Evolutionary conservation across 2,329 filamentous ascomycete species (phyloP).

Genomic region (Ceratocystis variospora): DNA sequence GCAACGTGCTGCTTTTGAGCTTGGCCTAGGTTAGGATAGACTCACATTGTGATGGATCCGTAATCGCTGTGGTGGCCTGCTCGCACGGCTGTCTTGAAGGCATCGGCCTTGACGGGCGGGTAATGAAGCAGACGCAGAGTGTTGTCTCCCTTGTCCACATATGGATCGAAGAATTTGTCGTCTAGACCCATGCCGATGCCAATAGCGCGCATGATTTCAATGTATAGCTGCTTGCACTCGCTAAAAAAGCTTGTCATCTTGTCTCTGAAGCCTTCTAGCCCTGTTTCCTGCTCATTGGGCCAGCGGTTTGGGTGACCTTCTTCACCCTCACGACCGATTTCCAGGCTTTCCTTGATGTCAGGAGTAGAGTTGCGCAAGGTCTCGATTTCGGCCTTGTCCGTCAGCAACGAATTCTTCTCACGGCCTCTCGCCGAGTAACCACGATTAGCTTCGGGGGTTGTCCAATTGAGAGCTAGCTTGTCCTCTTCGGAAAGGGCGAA

Average conservation of each 20-base stretch:
- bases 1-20: background rate
- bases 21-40: background rate
- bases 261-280: conserved; percentile 45
- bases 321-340: conserved; percentile 49
- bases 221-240: conserved; percentile 60
- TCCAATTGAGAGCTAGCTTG: conserved; percentile 58
- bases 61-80: conserved; percentile 65
- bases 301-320: conserved; percentile 60
- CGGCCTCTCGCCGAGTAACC: conserved; percentile 57
- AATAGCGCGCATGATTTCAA: conserved; percentile 70
- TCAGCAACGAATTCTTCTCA: conserved; percentile 53
- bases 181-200: conserved; percentile 66
- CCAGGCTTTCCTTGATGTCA: conserved; percentile 51
- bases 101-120: conserved; percentile 48
- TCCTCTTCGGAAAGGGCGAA: conserved; percentile 48
- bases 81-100: conserved; percentile 59
- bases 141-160: conserved; percentile 56
- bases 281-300: conserved; percentile 43
- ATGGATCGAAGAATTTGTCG: conserved; percentile 61
- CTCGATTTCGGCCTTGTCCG: conserved; percentile 42
- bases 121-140: conserved; percentile 65
- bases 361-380: conserved; percentile 44
- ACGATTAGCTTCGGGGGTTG: conserved; percentile 56
- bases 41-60: conserved; percentile 41
- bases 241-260: conserved; percentile 63